Evolutionary conservation across 1,284 basidiomycete genomes (phyloP).

Genomic region (Boletus semigastroideus): DNA sequence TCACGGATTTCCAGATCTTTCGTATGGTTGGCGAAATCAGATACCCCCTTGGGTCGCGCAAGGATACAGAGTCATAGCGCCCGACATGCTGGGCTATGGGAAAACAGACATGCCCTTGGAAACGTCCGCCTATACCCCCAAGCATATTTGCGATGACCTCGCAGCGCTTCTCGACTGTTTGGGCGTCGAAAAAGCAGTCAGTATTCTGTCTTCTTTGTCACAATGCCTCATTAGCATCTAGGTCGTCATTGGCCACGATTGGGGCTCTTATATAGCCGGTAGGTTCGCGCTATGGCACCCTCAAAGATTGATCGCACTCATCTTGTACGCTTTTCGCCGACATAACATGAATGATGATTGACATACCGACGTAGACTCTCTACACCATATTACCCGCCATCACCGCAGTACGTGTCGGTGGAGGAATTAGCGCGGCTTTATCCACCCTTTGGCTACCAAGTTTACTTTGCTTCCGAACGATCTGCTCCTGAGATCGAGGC

Average conservation of each 20-base stretch:
- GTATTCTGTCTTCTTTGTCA: conserved; percentile 18
- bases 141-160: conserved; percentile 59
- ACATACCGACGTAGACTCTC: conserved; percentile 46
- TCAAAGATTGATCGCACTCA: conserved; percentile 52
- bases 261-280: conserved; percentile 60
- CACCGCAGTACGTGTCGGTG: conserved; percentile 46
- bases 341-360: not conserved
- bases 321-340: conserved; percentile 45
- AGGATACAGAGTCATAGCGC: conserved; percentile 67
- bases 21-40: conserved; percentile 73
- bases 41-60: conserved; percentile 62
- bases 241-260: conserved; percentile 73
- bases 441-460: conserved; percentile 62
- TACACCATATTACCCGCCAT: conserved; percentile 60
- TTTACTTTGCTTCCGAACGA: conserved; percentile 53
- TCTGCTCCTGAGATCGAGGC: conserved; percentile 54
- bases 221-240: conserved; percentile 26
- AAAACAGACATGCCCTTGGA: conserved; percentile 62
- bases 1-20: conserved; percentile 74
- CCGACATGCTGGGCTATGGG: conserved; percentile 74
- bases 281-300: conserved; percentile 71
- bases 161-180: conserved; percentile 60
- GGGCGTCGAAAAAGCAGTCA: conserved; percentile 49
- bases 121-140: conserved; percentile 55
- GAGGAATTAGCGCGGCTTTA: conserved; percentile 48